A percentile compares a stretch with the other conserved stretches of the same genome.
These are phyloP conservation scores for Plasmodium gonderi DNA, from an alignment of 169 alveolate species.

Conservation along the genomic window DNA sequence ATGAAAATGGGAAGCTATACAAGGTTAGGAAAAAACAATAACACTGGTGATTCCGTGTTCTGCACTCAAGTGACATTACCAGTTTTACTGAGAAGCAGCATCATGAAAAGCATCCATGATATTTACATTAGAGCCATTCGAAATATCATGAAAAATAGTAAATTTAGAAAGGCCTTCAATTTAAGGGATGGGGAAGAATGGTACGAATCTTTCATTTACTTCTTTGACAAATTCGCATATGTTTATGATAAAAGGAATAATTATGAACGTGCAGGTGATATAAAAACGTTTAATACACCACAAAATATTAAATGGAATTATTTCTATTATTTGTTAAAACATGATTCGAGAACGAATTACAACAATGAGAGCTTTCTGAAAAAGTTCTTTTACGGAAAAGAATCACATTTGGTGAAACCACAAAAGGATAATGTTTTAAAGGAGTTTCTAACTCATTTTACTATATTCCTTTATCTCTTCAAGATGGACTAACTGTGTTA, in stretches of 20 bases:
- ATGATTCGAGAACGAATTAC: slow-evolving; percentile 7
- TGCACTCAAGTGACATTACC: slow-evolving; percentile 55
- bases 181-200: neutral
- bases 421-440: neutral
- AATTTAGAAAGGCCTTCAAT: neutral
- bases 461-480: slow-evolving; percentile 45
- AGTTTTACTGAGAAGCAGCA: neutral
- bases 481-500: slow-evolving; percentile 10
- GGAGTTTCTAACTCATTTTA: slow-evolving; percentile 15
- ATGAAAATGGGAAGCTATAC: too few species aligned
- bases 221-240: slow-evolving; percentile 58
- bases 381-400: slow-evolving; percentile 43
- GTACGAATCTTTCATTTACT: slow-evolving; percentile 33
- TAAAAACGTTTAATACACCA: slow-evolving; percentile 36
- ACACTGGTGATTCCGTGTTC: neutral
- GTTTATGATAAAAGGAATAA: neutral
- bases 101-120: slow-evolving; percentile 43
- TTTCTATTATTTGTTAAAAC: slow-evolving; percentile 41
- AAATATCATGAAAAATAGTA: neutral
- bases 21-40: neutral
- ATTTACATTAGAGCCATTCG: slow-evolving; percentile 42
- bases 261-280: neutral
- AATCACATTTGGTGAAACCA: slow-evolving; percentile 9
- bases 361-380: slow-evolving; percentile 42
- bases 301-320: slow-evolving; percentile 57